Evolutionary conservation across 495 filamentous ascomycete genomes (phyloP).

Genomic region (Annulohypoxylon moriforme): DNA sequence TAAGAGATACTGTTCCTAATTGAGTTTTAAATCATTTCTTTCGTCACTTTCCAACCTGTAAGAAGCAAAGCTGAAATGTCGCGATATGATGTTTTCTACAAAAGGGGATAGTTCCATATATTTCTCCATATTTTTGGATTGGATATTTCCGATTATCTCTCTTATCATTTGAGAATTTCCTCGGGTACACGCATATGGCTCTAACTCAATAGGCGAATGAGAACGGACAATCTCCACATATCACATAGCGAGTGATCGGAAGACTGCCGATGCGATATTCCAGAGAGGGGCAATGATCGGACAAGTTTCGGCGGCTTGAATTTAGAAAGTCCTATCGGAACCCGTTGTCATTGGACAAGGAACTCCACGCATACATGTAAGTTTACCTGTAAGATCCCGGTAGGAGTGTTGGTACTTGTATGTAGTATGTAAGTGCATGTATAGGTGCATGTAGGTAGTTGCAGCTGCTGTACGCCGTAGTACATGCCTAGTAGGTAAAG

Average conservation of each 20-base stretch:
- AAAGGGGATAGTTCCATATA: not conserved
- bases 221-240: not conserved
- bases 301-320: conserved; percentile 2
- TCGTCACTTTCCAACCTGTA: not conserved
- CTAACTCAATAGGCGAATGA: too few relatives aligned
- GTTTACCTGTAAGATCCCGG: not conserved
- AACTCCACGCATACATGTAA: not conserved
- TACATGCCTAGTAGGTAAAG: too few relatives aligned
- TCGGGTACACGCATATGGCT: not conserved
- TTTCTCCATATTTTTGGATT: not conserved
- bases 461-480: not conserved
- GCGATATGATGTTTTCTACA: not conserved
- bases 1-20: too few relatives aligned
- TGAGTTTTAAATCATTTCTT: too few relatives aligned
- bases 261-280: not conserved
- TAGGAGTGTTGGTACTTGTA: not conserved
- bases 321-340: not conserved
- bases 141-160: not conserved
- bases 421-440: not conserved
- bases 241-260: conserved; percentile 1
- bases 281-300: not conserved
- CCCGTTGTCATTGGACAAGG: conserved; percentile 3
- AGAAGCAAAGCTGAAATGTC: not conserved
- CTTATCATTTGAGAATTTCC: not conserved
- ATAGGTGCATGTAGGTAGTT: not conserved